A percentile compares a stretch with the other conserved stretches of the same genome.
phyloP scores from a whole-genome alignment of 129 eudicot species.

The carrot (Daucus carota) region DH1_v3.0 NC_030387.2:21749001-21749500 shows the following conservation, averaged over 20 bases:
- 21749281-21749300: slow-evolving; percentile 69
- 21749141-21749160: slow-evolving; percentile 52
- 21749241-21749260: slow-evolving; percentile 44
- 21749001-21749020: background rate
- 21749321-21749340: slow-evolving; percentile 67
- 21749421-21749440: slow-evolving; percentile 66
- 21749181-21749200: slow-evolving; percentile 72
- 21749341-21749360: slow-evolving; percentile 52
- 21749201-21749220: slow-evolving; percentile 83
- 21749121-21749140: slow-evolving; percentile 70
- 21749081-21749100: slow-evolving; percentile 53
- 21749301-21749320: slow-evolving; percentile 56
- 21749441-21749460: slow-evolving; percentile 67
- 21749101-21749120: slow-evolving; percentile 68
- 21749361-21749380: slow-evolving; percentile 69
- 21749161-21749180: slow-evolving; percentile 58
- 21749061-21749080: background rate
- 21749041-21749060: background rate
- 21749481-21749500: slow-evolving; percentile 84
- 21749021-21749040: background rate
- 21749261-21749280: slow-evolving; percentile 72
- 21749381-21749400: slow-evolving; percentile 75
- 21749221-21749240: slow-evolving; percentile 51
- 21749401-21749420: slow-evolving; percentile 63
- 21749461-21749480: slow-evolving; percentile 81